Base-by-base conservation (phyloP, 2,329 filamentous ascomycete genomes). In the Colletotrichum agaves region DNA sequence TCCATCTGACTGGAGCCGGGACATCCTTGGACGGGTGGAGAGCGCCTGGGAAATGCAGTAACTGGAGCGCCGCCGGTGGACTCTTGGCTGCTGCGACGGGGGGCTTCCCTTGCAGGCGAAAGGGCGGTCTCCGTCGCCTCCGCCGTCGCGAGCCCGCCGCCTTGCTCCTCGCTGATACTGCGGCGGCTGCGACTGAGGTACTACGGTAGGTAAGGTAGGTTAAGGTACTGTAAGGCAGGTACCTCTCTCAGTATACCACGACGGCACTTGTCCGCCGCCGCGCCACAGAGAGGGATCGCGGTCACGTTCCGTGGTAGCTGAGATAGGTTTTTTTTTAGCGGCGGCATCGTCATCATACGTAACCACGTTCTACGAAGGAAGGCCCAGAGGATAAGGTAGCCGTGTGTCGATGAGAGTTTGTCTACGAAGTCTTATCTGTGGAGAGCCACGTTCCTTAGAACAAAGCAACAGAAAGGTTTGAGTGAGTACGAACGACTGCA, bases 81-180 rank as follows among this genome's bases (percentile, higher is more conserved):
- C 3, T 43, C 41, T 31, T 33, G 47, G 33, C n/a, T 50, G 21
- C 47, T 17, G 19, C 23, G 39, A 55, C 59, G 47, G 63, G 64
- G 64, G 44, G 21, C 63, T 67, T 60, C 57, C 64, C 63, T 67
- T 6, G 63, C 52, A 58, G 44, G 60, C 31, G 39, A 67, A 67
- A 67, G 60, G 64, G 64, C 64, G 64, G 64, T 67, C 64, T 60
- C 64, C 60, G 59, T 55, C 59, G 52, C 53, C 61, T 57, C 53
- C 64, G 50, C 64, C 60, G 46, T 52, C 52, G 61, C 52, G 21
- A 52, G 63, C 44, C 50, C 63, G 63, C 60, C 59, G 63, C 59
- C 59, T 63, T 39, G 19, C 43, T 27, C 31, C 35, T 62, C 33
- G 49, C 63, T 55, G 50, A 43, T 61, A 50, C n/a, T 35, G 21